Evolutionary conservation across 495 filamentous ascomycete genomes (phyloP), one percentile per base, ranked within the genome.

Genomic region (Hypoxylon rickii): DNA sequence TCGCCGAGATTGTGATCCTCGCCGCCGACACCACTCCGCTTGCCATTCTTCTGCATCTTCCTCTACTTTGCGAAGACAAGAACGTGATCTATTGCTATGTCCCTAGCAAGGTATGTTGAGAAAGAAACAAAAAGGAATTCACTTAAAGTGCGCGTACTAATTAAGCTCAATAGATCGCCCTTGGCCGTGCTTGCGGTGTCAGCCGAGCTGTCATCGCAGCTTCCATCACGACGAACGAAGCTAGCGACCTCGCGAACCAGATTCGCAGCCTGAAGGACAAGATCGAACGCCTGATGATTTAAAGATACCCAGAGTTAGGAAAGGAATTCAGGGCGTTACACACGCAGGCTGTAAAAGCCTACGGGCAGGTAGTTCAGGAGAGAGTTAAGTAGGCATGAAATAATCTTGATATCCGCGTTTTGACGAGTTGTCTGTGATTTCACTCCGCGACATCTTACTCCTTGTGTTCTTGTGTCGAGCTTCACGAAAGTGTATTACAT

Each of bases 221-320:
- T 32, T 86, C 82, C 56, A 93, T 97, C 66, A 96, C 90, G 31
- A 91, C 88, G 63, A 97, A 97, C 80, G 94, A 97, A 76, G 90
- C 89, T 11, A 87, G 82, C 50, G 94, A 97, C 68, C 79, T 97
- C 22, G 86, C 86, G 74, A 78, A 79, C 58, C 89, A 94, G 81
- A 96, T 97, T 71, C 78, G 87, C 51, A 74, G 79, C 38, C 74
- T 97, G 65, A 96, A 93, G 81, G 87, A 92, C 71, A 94, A 96
- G 86, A 90, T 98, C 34, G 94, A 98, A 80, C 83, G 94, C 65
- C 81, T 97, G 48, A 90, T 93, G 84, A 95, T 98, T 76, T 98
- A 90, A 85, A 68, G 63, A 58, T 60, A 57, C 55, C 29, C 29
- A 36, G 18, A 52, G 37, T 24, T 7, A 40, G 37, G 51, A 60